A percentile compares a stretch with the other conserved stretches of the same genome.
These are phyloP conservation scores for Kingdonia uniflora DNA, from an alignment of 164 flowering plant species.

Conservation along the genomic window DNA sequence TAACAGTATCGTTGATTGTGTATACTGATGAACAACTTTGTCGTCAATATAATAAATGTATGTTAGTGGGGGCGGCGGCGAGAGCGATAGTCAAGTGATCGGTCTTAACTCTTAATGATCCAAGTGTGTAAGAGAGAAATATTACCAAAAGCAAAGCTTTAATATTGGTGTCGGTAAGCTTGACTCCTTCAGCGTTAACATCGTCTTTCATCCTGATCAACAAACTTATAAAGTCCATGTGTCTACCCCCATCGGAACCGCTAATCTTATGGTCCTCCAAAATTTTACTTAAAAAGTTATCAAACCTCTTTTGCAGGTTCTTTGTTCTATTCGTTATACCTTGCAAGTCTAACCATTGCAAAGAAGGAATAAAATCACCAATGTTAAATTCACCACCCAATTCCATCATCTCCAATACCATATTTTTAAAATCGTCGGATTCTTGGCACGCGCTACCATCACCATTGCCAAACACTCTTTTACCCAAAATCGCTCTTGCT, in stretches of 20 bases:
- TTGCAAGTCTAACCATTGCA: constrained; percentile 38
- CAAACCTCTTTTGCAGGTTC: constrained; percentile 25
- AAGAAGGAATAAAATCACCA: constrained; percentile 38
- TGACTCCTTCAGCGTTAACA: constrained; percentile 10
- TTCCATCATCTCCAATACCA: constrained; percentile 46
- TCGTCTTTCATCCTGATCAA: constrained; percentile 13
- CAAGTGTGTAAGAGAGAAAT: not conserved
- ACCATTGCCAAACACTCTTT: no score
- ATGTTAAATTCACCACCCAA: constrained; percentile 29
- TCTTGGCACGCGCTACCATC: no score
- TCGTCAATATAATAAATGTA: not conserved
- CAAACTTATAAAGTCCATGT: constrained; percentile 25
- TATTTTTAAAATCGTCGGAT: constrained; percentile 39
- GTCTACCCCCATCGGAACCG: constrained; percentile 14
- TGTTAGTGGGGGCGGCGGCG: not conserved
- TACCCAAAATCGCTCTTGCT: constrained; percentile 29
- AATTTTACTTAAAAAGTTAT: no score
- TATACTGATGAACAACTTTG: no score
- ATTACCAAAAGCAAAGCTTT: no score
- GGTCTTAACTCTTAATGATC: not conserved
- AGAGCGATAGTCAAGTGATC: not conserved
- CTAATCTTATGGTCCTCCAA: no score
- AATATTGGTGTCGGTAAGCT: no score
- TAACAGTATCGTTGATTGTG: no score
- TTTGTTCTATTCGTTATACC: constrained; percentile 33